Evolutionary conservation across 306 rosid genomes (phyloP).

Genomic region (Sicyos baderoa): DNA sequence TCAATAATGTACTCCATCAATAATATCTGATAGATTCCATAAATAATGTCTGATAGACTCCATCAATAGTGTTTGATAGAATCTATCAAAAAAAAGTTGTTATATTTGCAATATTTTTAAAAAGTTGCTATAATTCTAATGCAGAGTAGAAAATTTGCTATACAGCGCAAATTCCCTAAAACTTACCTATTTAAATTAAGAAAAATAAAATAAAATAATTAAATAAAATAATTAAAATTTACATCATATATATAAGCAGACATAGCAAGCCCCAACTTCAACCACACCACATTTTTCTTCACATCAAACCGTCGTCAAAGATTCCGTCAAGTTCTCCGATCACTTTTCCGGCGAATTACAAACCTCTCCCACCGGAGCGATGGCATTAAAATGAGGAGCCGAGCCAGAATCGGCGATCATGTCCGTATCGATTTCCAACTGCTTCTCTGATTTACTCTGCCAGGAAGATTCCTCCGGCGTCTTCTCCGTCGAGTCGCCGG

Average conservation of each 20-base stretch:
- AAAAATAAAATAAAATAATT: neutral
- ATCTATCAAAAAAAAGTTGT: too few relatives aligned
- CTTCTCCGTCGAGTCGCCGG: constrained; percentile 59
- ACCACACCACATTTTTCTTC: constrained; percentile 5
- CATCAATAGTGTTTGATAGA: too few relatives aligned
- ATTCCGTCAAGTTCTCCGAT: constrained; percentile 8
- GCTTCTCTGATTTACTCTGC: constrained; percentile 65
- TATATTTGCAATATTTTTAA: too few relatives aligned
- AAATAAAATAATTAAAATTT: neutral
- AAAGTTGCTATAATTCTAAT: too few relatives aligned
- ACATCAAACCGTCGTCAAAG: neutral
- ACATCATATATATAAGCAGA: constrained; percentile 1
- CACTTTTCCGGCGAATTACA: constrained; percentile 23
- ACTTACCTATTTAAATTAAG: neutral
- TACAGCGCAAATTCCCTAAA: too few relatives aligned
- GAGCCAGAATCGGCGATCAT: constrained; percentile 33
- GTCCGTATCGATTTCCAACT: constrained; percentile 66
- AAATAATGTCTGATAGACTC: too few relatives aligned
- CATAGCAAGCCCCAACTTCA: constrained; percentile 9
- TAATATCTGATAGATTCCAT: too few relatives aligned
- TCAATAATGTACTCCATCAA: too few relatives aligned
- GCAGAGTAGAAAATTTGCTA: too few relatives aligned
- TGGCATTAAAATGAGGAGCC: constrained; percentile 51
- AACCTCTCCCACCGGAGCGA: neutral
- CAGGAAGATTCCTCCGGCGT: constrained; percentile 55